Percentiles rank a stretch among this genome's conserved stretches.
Conservation (phyloP, 352 stramenopile species). For the Globisporangium rhizosaccharum region DNA sequence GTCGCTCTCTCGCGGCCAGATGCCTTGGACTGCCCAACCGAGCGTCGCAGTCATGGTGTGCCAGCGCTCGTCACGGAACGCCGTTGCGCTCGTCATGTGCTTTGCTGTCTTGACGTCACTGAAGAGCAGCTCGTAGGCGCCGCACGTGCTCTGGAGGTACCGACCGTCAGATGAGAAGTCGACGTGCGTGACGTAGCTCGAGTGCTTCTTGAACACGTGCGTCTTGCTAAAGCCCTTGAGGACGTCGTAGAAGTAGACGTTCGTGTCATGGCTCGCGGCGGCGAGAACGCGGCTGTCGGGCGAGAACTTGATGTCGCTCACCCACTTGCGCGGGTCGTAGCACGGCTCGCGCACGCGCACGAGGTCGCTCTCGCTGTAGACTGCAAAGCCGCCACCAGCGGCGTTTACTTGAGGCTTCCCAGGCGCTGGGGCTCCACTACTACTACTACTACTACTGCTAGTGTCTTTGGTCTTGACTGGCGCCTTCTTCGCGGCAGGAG, state of each 20-base stretch:
- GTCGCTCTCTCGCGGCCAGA: constrained; percentile 70
- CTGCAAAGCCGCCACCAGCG: constrained; percentile 41
- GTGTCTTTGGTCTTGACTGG: constrained; percentile 6
- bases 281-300: constrained; percentile 50
- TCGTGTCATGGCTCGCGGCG: constrained; percentile 66
- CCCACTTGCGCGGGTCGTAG: constrained; percentile 60
- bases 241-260: constrained; percentile 72
- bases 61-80: constrained; percentile 87
- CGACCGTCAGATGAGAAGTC: constrained; percentile 72
- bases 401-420: constrained; percentile 19
- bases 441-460: not conserved
- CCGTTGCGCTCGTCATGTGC: constrained; percentile 72
- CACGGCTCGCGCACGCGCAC: constrained; percentile 37
- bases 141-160: constrained; percentile 67
- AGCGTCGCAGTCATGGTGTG: constrained; percentile 85
- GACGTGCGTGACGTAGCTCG: constrained; percentile 70
- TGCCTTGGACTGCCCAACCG: constrained; percentile 89
- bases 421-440: not conserved
- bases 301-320: constrained; percentile 71
- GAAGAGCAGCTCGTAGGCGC: constrained; percentile 88
- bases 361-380: constrained; percentile 51
- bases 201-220: constrained; percentile 76
- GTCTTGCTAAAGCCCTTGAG: constrained; percentile 64
- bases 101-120: constrained; percentile 65
- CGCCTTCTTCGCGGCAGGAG: not conserved